These are phyloP conservation scores for Senecio squalidus DNA, from an alignment of 140 eudicot species.

Conservation along the genomic window DNA sequence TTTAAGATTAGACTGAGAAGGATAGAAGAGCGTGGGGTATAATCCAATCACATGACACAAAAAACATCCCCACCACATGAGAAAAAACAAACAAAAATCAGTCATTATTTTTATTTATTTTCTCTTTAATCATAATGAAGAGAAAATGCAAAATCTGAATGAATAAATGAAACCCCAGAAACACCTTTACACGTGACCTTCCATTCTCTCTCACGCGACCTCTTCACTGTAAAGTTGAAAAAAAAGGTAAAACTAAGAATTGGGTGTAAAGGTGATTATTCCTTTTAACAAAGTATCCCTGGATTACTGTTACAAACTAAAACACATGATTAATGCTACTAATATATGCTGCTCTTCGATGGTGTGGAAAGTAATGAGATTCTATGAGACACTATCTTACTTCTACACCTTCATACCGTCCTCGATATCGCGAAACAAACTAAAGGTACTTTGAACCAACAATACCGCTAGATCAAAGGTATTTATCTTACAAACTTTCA, in stretches of 20 bases:
- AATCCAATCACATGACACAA: constrained; percentile 44
- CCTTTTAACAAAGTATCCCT: constrained; percentile 19
- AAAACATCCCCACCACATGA: constrained; percentile 46
- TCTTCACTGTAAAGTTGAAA: constrained; percentile 24
- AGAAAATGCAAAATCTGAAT: constrained; percentile 24
- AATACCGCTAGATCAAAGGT: no score
- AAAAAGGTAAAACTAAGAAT: constrained; percentile 24
- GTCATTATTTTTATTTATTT: constrained; percentile 22
- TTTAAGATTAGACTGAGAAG: constrained; percentile 36
- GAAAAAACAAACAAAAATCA: constrained; percentile 39
- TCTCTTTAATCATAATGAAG: constrained; percentile 18
- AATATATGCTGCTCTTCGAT: no score
- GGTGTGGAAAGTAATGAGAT: no score
- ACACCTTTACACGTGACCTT: constrained; percentile 50
- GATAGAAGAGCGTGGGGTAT: constrained; percentile 27
- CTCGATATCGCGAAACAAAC: no score
- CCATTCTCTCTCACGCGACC: constrained; percentile 49
- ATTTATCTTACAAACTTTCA: neutral
- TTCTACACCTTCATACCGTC: no score
- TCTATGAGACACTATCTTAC: no score
- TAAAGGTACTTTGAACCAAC: no score
- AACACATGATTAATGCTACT: constrained; percentile 6
- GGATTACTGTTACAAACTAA: constrained; percentile 14
- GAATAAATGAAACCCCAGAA: constrained; percentile 35
- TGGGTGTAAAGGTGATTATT: constrained; percentile 32